Base-by-base conservation (phyloP, 148 eudicot genomes). In the Fallopia convolvulus region DNA sequence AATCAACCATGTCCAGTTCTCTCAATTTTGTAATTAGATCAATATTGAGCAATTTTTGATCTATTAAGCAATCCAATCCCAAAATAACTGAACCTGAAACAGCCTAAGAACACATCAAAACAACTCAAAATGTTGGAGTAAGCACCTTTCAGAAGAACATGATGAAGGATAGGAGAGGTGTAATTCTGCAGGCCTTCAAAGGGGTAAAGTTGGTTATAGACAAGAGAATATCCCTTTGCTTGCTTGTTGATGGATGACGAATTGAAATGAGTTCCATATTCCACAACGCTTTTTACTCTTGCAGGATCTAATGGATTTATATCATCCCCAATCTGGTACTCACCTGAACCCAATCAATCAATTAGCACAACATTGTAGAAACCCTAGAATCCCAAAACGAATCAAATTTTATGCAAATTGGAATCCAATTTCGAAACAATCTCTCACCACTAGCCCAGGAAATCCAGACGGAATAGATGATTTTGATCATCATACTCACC, bases 81-180 rank as follows among this genome's bases (percentile, higher is more conserved):
- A 48, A 36, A 48, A 48, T 48, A 48, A 48, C 3, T 48, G 17
- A 48, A 48, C 52, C 52, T 12, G 12, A 48, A 12, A 48, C 10
- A 48, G 52, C 15, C 52, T 48, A 61, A 61, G 6, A 10, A 30
- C 68, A 61, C 33, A 8, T n/a, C 6, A 4, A 5, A 65, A 44
- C 1, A 44, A 9, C 47, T 44, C 47, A 6, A 13, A 18, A 36
- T 17, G 6, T 63, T 66, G 12, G 58, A 42, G 68, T 0, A 13
- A 21, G 63, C 83, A 92, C 99, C 99, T 76, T 87, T 87, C 77
- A 95, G 94, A 63, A 85, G 94, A 44, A 91, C 99, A 53, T 95
- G 99, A 80, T 95, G 97, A 60, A 95, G 88, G 20, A 95, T 92
- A 26, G 97, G 97, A 58, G 97, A 95, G 56, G 99, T 95, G 82